Base-by-base conservation (phyloP, 495 filamentous ascomycete genomes). In the Trichocladium antarcticum region DNA sequence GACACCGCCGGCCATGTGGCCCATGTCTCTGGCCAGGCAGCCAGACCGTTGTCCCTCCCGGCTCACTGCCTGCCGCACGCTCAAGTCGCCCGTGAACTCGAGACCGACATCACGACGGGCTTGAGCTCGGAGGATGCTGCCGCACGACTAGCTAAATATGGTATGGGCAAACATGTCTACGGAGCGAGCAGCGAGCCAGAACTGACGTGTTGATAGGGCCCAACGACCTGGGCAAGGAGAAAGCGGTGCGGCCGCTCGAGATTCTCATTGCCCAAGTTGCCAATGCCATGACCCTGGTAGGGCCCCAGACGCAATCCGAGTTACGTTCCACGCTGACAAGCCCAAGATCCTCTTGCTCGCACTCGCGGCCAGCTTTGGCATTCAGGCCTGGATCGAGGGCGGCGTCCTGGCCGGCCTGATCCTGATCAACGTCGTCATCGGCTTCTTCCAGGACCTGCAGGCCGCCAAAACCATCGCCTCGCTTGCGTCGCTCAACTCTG, bases 341-440 rank as follows among this genome's bases (percentile, higher is more conserved):
- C 8, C 15, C 14, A 24, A 37, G 3, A 27, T 47, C 22, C 32
- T 47, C 36, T n/a, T 47, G 6, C n/a, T 47, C 1, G 45, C 45
- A 12, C 45, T 47, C 35, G 45, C 34, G 6, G 45, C 45, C 11
- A 37, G 32, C 39, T 27, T 47, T 14, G 45, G 19, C 21, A 47
- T 47, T 35, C 19, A 47, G 15, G 32, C 45, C 8, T 47, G 45
- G 45, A 47, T 38, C 16, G 45, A 47, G 28, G 45, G 45, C 3
- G 45, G 45, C 16, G 45, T 47, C 12, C 19, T 47, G 12, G 45
- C 45, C 11, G 20, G 11, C n/a, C 21, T 47, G 20, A 47, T 47
- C 36, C 19, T 32, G 34, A 47, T 47, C 45, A 47, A 47, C 45
- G 7, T 47, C n/a, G 45, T 47, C 35, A 47, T 47, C 17, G 45